Evolutionary conservation across 176 grass and related monocot species (phyloP).

Genomic region (Guadua angustifolia): DNA sequence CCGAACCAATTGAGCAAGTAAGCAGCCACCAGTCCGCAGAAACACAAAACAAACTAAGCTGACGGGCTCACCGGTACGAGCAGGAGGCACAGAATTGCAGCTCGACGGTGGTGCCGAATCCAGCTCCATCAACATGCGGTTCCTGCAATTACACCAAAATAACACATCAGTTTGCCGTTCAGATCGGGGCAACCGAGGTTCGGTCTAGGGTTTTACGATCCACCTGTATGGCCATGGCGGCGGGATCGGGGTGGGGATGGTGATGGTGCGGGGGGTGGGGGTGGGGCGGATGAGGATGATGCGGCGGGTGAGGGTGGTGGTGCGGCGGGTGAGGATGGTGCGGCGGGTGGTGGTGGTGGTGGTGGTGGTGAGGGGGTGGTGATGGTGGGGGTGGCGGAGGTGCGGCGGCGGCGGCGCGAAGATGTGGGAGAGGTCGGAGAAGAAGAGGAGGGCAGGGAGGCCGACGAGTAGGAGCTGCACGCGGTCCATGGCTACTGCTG

Average conservation of each 20-base stretch:
- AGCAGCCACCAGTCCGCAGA: not conserved
- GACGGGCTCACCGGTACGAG: slow-evolving; percentile 69
- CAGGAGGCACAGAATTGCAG: slow-evolving; percentile 91
- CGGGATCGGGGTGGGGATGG: slow-evolving; percentile 33
- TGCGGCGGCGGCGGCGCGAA: slow-evolving; percentile 77
- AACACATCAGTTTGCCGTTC: not conserved
- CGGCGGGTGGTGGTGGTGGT: slow-evolving; percentile 32
- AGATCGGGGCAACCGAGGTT: slow-evolving; percentile 38
- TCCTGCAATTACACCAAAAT: slow-evolving; percentile 40
- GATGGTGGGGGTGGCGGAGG: slow-evolving; percentile 57
- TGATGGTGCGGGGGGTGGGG: slow-evolving; percentile 47
- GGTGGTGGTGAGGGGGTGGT: slow-evolving; percentile 27
- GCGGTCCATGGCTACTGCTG: slow-evolving; percentile 68
- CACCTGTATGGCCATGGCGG: slow-evolving; percentile 42
- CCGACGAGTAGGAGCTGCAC: slow-evolving; percentile 83
- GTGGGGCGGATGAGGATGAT: not conserved
- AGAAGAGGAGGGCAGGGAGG: slow-evolving; percentile 84
- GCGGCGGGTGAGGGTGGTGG: slow-evolving; percentile 2
- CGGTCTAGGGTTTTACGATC: slow-evolving; percentile 41
- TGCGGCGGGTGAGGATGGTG: slow-evolving; percentile 26
- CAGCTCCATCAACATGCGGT: slow-evolving; percentile 55
- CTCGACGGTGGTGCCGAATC: slow-evolving; percentile 73
- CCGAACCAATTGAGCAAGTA: not conserved
- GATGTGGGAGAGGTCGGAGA: slow-evolving; percentile 81
- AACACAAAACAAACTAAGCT: slow-evolving; percentile 5